A percentile compares a stretch with the other conserved stretches of the same genome.
These are phyloP conservation scores for Colletotrichum karsti DNA, from an alignment of 2,329 filamentous ascomycete genomes.

Conservation along the genomic window DNA sequence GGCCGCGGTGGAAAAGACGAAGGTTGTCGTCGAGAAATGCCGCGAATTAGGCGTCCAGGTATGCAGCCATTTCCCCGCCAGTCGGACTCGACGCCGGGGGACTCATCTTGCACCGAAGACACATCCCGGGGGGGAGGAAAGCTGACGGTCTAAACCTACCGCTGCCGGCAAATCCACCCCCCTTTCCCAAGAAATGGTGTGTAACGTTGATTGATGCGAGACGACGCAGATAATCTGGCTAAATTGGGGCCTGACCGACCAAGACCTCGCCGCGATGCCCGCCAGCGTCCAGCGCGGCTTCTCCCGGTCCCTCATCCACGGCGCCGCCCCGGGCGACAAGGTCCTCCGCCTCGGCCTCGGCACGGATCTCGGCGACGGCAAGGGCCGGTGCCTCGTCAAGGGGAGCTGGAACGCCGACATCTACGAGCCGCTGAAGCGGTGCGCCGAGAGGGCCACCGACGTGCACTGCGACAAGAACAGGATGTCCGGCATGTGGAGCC, in stretches of 20 bases:
- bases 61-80: slow-evolving; percentile 18
- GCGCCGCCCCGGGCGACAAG: slow-evolving; percentile 12
- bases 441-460: slow-evolving; percentile 47
- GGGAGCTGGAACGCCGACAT: slow-evolving; percentile 66
- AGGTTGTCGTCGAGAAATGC: slow-evolving; percentile 52
- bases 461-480: slow-evolving; percentile 64
- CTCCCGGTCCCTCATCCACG: slow-evolving; percentile 44
- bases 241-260: slow-evolving; percentile 66
- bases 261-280: slow-evolving; percentile 58
- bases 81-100: not conserved
- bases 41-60: slow-evolving; percentile 57
- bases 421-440: slow-evolving; percentile 52
- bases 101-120: not conserved
- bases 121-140: not conserved
- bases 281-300: slow-evolving; percentile 58
- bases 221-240: slow-evolving; percentile 54
- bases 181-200: not conserved
- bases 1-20: slow-evolving; percentile 49
- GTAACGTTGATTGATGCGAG: slow-evolving; percentile 2
- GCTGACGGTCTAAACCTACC: not conserved
- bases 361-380: slow-evolving; percentile 51
- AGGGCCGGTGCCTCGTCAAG: slow-evolving; percentile 56
- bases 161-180: too few species aligned
- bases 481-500: slow-evolving; percentile 64
- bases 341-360: slow-evolving; percentile 48